A percentile compares a stretch with the other conserved stretches of the same genome.
These are phyloP conservation scores for Candida pseudoviswanathii DNA, from an alignment of 1,139 yeast species.

Conservation along the genomic window DNA sequence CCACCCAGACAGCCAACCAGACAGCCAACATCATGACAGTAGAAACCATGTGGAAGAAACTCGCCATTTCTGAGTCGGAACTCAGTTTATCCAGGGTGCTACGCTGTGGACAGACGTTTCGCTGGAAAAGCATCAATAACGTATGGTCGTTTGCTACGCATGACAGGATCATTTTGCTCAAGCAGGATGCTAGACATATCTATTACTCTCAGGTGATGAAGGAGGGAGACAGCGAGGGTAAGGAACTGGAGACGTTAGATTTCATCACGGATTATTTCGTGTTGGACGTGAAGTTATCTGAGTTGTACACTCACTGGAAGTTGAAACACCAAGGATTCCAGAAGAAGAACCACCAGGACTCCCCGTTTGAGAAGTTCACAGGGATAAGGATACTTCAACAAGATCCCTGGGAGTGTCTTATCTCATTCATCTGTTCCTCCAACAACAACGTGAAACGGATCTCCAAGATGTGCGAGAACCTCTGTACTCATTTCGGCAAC, in stretches of 20 bases:
- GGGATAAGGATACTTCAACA: constrained; percentile 88
- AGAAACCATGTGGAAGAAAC: constrained; percentile 27
- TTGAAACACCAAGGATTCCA: constrained; percentile 46
- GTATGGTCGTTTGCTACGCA: constrained; percentile 62
- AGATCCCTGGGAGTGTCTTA: constrained; percentile 94
- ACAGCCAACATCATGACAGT: constrained; percentile 19
- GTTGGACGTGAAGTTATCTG: constrained; percentile 53
- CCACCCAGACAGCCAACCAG: too few species aligned
- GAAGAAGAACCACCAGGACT: constrained; percentile 21
- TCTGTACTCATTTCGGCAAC: constrained; percentile 74
- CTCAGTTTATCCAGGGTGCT: constrained; percentile 67
- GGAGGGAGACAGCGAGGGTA: constrained; percentile 9
- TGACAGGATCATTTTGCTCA: constrained; percentile 53
- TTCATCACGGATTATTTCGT: constrained; percentile 72
- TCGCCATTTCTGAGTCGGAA: constrained; percentile 42
- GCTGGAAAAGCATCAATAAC: constrained; percentile 63
- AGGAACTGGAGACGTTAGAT: constrained; percentile 34
- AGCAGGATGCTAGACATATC: constrained; percentile 42
- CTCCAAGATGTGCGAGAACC: constrained; percentile 85
- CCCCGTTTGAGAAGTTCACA: constrained; percentile 46
- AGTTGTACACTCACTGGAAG: constrained; percentile 66
- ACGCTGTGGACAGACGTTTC: constrained; percentile 86
- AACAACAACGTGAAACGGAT: constrained; percentile 94
- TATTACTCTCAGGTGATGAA: constrained; percentile 35
- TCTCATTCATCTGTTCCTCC: constrained; percentile 93